Conservation (phyloP, 306 rosid species). For the Chamaecrista fasciculata region DNA sequence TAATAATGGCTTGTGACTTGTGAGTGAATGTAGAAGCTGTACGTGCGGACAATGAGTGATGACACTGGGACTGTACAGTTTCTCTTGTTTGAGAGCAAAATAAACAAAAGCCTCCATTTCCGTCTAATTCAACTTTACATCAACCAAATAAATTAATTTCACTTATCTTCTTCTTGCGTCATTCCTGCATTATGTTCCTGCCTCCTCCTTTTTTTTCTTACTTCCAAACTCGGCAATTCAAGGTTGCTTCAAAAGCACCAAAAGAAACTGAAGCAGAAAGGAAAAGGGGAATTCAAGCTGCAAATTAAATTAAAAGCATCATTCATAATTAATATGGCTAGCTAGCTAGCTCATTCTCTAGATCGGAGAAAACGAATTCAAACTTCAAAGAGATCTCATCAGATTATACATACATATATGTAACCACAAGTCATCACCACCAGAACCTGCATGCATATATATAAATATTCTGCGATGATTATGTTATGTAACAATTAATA, state of each 20-base stretch:
- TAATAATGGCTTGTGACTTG: too few species aligned
- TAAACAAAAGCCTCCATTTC: neutral
- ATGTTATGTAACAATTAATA: too few species aligned
- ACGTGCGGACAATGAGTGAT: conserved; percentile 1
- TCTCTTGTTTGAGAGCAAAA: neutral
- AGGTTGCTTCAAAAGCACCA: neutral
- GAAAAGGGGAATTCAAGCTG: too few species aligned
- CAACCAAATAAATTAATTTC: too few species aligned
- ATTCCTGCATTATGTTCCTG: neutral
- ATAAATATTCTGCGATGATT: too few species aligned
- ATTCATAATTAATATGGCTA: too few species aligned
- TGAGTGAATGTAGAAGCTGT: neutral
- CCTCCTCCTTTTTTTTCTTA: neutral
- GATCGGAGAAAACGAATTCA: neutral
- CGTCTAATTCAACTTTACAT: too few species aligned
- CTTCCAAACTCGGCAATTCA: conserved; percentile 15
- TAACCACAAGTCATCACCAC: too few species aligned
- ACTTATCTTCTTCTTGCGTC: neutral
- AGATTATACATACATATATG: too few species aligned
- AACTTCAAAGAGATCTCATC: too few species aligned
- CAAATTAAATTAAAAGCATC: too few species aligned
- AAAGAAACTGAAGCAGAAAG: neutral
- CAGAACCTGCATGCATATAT: conserved; percentile 6
- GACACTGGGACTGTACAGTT: neutral
- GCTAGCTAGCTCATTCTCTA: neutral